These are phyloP conservation scores for Pestalotiopsis sp. DNA, from an alignment of 2,329 filamentous ascomycete species.

Conservation along the genomic window DNA sequence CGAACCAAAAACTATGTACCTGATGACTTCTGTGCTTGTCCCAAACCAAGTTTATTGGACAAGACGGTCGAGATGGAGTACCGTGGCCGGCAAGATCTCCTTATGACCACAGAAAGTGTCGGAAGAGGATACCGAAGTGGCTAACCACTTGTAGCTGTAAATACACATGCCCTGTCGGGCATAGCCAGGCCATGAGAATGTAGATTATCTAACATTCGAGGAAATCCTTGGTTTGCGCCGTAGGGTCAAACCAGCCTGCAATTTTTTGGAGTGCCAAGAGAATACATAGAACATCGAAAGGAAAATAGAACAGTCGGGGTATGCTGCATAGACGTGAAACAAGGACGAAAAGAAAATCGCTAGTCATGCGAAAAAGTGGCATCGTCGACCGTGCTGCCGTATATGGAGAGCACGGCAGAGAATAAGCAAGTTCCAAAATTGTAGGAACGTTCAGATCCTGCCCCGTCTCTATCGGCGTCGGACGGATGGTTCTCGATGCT, in stretches of 20 bases:
- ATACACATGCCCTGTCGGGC: neutral
- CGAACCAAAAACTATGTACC: no score
- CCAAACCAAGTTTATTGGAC: no score
- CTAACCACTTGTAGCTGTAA: neutral
- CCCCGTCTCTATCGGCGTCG: constrained; percentile 37
- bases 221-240: constrained; percentile 3
- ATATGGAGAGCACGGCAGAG: neutral
- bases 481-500: constrained; percentile 48
- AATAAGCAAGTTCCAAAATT: constrained; percentile 19
- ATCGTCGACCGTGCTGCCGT: neutral
- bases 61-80: no score
- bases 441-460: constrained; percentile 15
- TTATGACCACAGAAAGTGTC: neutral
- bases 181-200: constrained; percentile 8
- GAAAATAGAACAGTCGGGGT: constrained; percentile 23
- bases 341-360: constrained; percentile 22
- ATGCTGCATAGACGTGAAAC: constrained; percentile 28
- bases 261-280: constrained; percentile 9
- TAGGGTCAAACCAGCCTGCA: neutral
- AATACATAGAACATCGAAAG: constrained; percentile 11
- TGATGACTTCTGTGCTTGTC: no score
- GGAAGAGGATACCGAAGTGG: neutral
- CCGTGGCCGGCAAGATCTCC: no score
- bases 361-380: constrained; percentile 20
- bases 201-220: constrained; percentile 4